phyloP scores from a whole-genome alignment of 441 rosid species.

The Adansonia rubrostipa region DNA sequence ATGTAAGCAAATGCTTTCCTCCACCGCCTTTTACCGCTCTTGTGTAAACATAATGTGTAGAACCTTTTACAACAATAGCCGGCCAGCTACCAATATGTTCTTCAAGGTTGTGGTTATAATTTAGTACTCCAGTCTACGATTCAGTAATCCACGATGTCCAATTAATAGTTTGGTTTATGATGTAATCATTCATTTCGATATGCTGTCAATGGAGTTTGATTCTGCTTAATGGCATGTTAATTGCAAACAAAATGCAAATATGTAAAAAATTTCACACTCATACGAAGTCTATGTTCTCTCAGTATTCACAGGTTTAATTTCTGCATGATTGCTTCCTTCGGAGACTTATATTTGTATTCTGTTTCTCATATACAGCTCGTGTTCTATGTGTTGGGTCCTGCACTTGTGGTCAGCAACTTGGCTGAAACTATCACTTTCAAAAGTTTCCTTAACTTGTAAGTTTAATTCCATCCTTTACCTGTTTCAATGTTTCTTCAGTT shows the following conservation, averaged over 20 bases:
- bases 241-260: background rate
- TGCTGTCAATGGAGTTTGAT: background rate
- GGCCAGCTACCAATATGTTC: background rate
- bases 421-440: slow-evolving; percentile 52
- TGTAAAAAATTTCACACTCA: background rate
- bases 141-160: background rate
- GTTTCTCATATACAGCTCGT: slow-evolving; percentile 39
- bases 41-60: background rate
- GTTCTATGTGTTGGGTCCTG: slow-evolving; percentile 59
- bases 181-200: background rate
- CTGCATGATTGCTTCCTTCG: background rate
- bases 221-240: background rate
- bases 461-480: background rate
- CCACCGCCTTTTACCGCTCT: background rate
- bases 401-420: slow-evolving; percentile 54
- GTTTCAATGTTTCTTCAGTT: background rate
- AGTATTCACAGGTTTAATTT: background rate
- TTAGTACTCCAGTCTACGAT: background rate
- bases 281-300: too few species aligned
- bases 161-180: background rate
- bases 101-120: background rate
- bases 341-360: background rate
- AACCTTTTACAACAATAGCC: background rate
- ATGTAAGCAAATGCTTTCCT: slow-evolving; percentile 31
- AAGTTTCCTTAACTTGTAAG: slow-evolving; percentile 34